phyloP scores from a whole-genome alignment of 176 grass and related monocot species.

The Carex cristatella region DNA sequence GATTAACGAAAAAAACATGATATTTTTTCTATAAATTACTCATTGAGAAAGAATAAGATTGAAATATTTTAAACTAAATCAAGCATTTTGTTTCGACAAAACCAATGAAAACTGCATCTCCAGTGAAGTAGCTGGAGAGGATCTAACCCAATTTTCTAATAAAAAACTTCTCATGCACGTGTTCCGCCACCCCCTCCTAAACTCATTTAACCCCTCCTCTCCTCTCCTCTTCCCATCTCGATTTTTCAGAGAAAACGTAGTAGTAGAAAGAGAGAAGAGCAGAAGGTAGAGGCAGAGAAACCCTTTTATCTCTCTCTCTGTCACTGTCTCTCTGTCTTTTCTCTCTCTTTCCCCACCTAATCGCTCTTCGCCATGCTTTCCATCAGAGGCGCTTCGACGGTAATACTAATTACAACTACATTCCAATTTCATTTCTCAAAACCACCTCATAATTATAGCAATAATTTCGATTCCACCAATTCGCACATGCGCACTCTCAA shows the following conservation, averaged over 20 bases:
- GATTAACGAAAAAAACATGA: not conserved
- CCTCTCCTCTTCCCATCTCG: not conserved
- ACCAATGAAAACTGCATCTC: not conserved
- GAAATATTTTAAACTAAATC: not conserved
- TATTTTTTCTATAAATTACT: not conserved
- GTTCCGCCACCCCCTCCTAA: slow-evolving; percentile 17
- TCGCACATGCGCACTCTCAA: not conserved
- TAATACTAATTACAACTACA: slow-evolving; percentile 11
- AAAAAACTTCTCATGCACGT: slow-evolving; percentile 12
- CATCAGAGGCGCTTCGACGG: slow-evolving; percentile 1
- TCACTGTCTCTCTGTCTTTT: slow-evolving; percentile 6
- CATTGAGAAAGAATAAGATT: not conserved
- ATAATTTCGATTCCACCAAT: slow-evolving; percentile 1
- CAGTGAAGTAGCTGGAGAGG: not conserved
- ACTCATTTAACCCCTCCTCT: not conserved
- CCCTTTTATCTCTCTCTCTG: not conserved
- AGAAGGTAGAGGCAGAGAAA: slow-evolving; percentile 12
- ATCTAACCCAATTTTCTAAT: not conserved
- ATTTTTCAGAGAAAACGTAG: not conserved
- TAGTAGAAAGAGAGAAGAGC: slow-evolving; percentile 12
- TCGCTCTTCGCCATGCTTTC: slow-evolving; percentile 1
- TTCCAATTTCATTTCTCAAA: not conserved
- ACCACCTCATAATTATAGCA: slow-evolving; percentile 12
- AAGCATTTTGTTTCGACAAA: not conserved
- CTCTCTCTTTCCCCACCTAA: not conserved